Base-by-base conservation (phyloP, 179 eudicot species). In the Kewa caespitosa region DNA sequence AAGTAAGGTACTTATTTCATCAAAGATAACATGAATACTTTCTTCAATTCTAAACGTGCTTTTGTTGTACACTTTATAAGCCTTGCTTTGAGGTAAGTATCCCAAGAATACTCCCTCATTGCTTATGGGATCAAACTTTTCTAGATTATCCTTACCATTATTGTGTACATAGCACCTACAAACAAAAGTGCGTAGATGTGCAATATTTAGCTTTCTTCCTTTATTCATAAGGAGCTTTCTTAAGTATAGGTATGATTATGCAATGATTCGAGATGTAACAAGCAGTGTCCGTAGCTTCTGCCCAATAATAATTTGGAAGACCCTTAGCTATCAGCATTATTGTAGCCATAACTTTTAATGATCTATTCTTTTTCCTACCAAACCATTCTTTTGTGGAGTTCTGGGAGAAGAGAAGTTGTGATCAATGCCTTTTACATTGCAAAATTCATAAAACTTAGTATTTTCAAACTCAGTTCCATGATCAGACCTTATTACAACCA, bases 51-150 rank as follows among this genome's bases (percentile, higher is more conserved):
- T 14, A 5, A 28, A 25, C 10, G 1, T 27, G 2, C 32, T 41
- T 43, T 69, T 69, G 30, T 69, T 69, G 22, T 8, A 43, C 5
- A 69, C 72, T 39, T 31, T 43, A 43, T 69, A 69, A 7, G 72
- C 36, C 23, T 69, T 69, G 27, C 57, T 69, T 2, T 11, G 17
- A 25, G 37, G 15, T 1, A 37, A 42, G 33, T 42, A 69, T 5
- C 57, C 57, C 9, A 42, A 1, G 27, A 69, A 69, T 3, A 69
- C 30, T 8, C 31, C 36, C 12, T n/a, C 55, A 69, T 69, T 38
- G 2, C 14, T n/a, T 10, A 30, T 43, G 8, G 55, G 11, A 10
- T 69, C 72, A 69, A 69, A 39, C 28, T 69, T 28, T 11, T 38
- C 17, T 1, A 39, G 25, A 20, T 20, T 50, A 22, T 50, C 27